Conservation (phyloP, 1,139 yeast species). For the Nematodospora anomalae region DNA sequence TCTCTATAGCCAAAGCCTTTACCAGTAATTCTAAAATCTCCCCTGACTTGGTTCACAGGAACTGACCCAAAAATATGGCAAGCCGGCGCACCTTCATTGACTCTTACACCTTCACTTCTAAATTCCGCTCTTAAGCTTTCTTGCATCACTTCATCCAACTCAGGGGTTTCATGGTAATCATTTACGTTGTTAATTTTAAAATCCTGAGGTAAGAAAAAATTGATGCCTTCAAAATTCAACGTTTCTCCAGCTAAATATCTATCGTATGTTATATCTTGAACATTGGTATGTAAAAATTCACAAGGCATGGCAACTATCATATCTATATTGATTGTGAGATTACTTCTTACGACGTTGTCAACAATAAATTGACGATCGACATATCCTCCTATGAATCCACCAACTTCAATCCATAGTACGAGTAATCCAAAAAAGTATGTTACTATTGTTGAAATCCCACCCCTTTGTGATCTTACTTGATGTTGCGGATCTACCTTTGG, state of each 20-base stretch:
- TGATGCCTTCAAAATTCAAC: conserved; percentile 63
- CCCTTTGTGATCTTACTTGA: conserved; percentile 70
- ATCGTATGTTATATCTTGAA: conserved; percentile 76
- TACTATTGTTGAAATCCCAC: conserved; percentile 72
- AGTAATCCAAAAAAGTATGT: conserved; percentile 62
- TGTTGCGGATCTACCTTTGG: conserved; percentile 84
- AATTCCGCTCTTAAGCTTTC: conserved; percentile 68
- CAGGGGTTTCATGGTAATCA: conserved; percentile 57
- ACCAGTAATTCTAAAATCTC: conserved; percentile 83
- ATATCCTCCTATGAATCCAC: conserved; percentile 81
- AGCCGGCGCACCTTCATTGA: conserved; percentile 62
- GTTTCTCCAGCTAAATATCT: conserved; percentile 74
- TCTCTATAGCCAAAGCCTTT: conserved; percentile 63
- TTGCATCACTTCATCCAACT: conserved; percentile 62
- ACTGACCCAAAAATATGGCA: conserved; percentile 88
- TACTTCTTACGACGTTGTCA: conserved; percentile 59
- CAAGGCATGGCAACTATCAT: conserved; percentile 86
- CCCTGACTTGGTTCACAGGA: conserved; percentile 83
- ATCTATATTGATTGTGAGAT: conserved; percentile 73
- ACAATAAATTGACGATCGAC: conserved; percentile 78
- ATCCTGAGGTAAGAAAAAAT: conserved; percentile 52
- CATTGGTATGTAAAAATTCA: conserved; percentile 69
- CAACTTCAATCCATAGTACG: conserved; percentile 82
- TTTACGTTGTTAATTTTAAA: conserved; percentile 46
- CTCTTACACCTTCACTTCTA: conserved; percentile 38